Percentiles rank a stretch among this genome's conserved stretches.
phyloP scores from a whole-genome alignment of 2,329 filamentous ascomycete genomes.

The Xylaria sp. region DNA sequence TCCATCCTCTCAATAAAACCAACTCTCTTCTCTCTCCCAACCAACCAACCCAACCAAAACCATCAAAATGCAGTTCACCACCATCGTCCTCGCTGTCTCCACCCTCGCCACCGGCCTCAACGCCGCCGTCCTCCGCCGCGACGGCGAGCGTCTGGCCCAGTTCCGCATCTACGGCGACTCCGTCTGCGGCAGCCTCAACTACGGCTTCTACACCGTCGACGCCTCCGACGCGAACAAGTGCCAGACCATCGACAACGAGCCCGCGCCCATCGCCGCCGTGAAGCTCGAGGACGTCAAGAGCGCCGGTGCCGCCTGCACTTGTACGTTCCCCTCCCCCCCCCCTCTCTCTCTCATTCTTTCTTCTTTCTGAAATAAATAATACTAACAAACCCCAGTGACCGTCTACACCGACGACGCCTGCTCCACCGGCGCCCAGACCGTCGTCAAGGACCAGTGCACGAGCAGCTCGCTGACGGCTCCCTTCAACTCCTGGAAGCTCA shows the following conservation, averaged over 20 bases:
- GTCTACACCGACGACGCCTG: constrained; percentile 19
- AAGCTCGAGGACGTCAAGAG: constrained; percentile 19
- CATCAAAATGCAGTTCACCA: constrained; percentile 29
- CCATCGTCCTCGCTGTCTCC: constrained; percentile 20
- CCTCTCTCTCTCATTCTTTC: background rate
- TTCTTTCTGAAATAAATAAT: background rate
- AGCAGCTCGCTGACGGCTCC: background rate
- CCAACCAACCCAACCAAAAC: background rate
- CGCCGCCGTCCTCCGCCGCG: constrained; percentile 20
- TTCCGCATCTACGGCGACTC: constrained; percentile 27
- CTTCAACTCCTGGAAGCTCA: constrained; percentile 17
- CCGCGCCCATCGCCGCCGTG: constrained; percentile 17
- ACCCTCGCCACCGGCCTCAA: constrained; percentile 22
- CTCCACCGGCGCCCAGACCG: constrained; percentile 2
- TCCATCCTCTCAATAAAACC: background rate
- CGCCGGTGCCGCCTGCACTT: constrained; percentile 22
- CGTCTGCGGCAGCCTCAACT: constrained; percentile 25
- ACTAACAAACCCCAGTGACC: constrained; percentile 14
- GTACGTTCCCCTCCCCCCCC: constrained; percentile 19
- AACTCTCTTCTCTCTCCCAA: background rate
- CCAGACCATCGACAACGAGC: constrained; percentile 48
- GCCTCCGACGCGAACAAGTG: constrained; percentile 21
- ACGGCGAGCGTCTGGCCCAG: constrained; percentile 26
- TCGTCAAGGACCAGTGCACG: constrained; percentile 7
- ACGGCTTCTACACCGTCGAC: constrained; percentile 28